Percentiles rank a stretch among this genome's conserved stretches.
These are phyloP conservation scores for Plasmodium falciparum DNA, from an alignment of 169 alveolate species.

Conservation along the genomic window DNA sequence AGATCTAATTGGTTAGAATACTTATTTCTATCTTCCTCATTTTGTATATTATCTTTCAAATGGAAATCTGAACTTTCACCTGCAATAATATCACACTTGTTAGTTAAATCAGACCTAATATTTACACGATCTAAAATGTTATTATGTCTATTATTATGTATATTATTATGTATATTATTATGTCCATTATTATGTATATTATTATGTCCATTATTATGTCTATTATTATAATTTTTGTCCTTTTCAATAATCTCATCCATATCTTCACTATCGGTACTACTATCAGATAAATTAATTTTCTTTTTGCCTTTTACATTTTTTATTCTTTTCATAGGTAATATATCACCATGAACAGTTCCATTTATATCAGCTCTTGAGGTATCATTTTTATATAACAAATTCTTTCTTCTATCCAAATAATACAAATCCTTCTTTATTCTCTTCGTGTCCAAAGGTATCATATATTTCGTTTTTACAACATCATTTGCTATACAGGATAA, in stretches of 20 bases:
- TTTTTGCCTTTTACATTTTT: constrained; percentile 12
- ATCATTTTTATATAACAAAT: constrained; percentile 47
- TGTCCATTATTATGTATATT: background rate
- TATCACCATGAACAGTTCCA: background rate
- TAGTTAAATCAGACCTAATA: too few relatives aligned
- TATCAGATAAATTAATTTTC: constrained; percentile 55
- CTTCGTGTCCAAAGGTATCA: constrained; percentile 74
- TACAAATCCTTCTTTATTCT: constrained; percentile 74
- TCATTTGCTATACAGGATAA: constrained; percentile 80
- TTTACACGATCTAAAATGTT: background rate
- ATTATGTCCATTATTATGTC: background rate
- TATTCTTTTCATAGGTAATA: background rate
- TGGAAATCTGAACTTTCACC: background rate
- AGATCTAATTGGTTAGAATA: constrained; percentile 37
- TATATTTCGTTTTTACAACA: constrained; percentile 79
- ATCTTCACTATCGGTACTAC: constrained; percentile 16
- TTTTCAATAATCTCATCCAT: constrained; percentile 3
- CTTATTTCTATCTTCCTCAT: background rate
- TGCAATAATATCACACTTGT: background rate
- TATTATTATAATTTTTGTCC: background rate
- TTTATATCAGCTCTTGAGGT: background rate
- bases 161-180: background rate
- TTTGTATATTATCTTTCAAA: background rate
- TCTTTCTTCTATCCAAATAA: constrained; percentile 52
- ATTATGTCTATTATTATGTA: background rate